Conservation (phyloP, 495 filamentous ascomycete genomes). For the Aspergillus steynii region DNA sequence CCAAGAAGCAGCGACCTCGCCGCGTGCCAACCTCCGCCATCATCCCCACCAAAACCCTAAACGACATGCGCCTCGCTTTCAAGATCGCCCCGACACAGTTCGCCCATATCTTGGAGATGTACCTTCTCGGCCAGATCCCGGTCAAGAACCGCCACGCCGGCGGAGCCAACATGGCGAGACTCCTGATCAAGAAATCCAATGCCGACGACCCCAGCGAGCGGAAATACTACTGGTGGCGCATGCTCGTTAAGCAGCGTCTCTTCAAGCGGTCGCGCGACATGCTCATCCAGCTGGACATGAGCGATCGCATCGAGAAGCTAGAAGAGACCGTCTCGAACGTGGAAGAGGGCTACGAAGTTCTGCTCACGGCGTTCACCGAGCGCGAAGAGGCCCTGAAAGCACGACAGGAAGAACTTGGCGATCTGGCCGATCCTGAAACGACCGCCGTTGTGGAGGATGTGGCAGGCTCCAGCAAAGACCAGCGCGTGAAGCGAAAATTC, state of each 20-base stretch:
- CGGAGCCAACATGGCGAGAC: conserved; percentile 47
- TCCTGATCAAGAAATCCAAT: conserved; percentile 57
- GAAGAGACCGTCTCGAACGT: conserved; percentile 74
- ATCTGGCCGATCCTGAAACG: conserved; percentile 19
- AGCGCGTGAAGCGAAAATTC: conserved; percentile 49
- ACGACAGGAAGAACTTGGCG: conserved; percentile 22
- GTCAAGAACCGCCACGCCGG: conserved; percentile 56
- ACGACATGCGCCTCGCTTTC: conserved; percentile 59
- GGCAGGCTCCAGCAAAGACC: conserved; percentile 18
- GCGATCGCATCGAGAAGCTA: conserved; percentile 77
- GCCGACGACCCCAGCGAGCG: conserved; percentile 56
- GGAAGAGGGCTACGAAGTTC: conserved; percentile 76
- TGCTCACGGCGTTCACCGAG: conserved; percentile 56
- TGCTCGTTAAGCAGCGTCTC: conserved; percentile 79
- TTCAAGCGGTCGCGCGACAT: conserved; percentile 75
- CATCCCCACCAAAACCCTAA: conserved; percentile 57
- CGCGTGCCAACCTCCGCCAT: conserved; percentile 62
- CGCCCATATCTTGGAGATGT: conserved; percentile 81
- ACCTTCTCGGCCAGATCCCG: conserved; percentile 75
- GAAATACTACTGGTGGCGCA: conserved; percentile 76
- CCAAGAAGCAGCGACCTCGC: conserved; percentile 39
- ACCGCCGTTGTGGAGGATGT: conserved; percentile 23
- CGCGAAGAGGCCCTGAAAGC: conserved; percentile 33
- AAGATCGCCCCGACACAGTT: conserved; percentile 92
- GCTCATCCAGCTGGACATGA: conserved; percentile 73